Percentiles rank a stretch among this genome's conserved stretches.
Conservation (phyloP, 148 eudicot genomes). For the Arbutus unedo region DNA sequence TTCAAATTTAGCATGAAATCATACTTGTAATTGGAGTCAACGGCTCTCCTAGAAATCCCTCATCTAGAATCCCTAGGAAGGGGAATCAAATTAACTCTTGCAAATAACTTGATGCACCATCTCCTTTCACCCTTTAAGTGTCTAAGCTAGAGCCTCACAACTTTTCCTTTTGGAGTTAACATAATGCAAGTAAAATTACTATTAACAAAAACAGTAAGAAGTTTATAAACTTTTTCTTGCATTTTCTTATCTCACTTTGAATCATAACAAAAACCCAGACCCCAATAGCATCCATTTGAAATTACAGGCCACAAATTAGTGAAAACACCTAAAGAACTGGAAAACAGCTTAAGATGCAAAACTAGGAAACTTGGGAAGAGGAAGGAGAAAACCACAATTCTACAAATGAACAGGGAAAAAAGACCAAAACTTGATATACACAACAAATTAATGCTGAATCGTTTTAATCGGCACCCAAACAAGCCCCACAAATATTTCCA, state of each 20-base stretch:
- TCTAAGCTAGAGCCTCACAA: too few relatives aligned
- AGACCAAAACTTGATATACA: not conserved
- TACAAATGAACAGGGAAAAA: not conserved
- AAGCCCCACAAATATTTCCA: constrained; percentile 5
- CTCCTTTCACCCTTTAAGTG: too few relatives aligned
- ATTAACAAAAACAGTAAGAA: not conserved
- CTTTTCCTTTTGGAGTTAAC: too few relatives aligned
- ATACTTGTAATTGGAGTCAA: too few relatives aligned
- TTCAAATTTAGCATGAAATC: too few relatives aligned
- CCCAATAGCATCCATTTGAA: not conserved
- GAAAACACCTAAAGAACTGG: not conserved
- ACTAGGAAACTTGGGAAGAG: not conserved
- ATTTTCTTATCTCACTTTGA: not conserved
- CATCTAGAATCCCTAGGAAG: too few relatives aligned
- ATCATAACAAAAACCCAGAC: not conserved
- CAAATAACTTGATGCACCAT: too few relatives aligned
- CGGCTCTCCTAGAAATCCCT: too few relatives aligned
- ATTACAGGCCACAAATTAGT: not conserved
- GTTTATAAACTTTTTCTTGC: not conserved
- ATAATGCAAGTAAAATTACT: not conserved
- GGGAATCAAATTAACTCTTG: too few relatives aligned
- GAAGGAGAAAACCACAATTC: not conserved
- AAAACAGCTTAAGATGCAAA: not conserved
- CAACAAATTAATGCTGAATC: constrained; percentile 9
- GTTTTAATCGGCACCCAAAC: not conserved